Base-by-base conservation (phyloP, 352 stramenopile species). In the Pythium brassicae region DNA sequence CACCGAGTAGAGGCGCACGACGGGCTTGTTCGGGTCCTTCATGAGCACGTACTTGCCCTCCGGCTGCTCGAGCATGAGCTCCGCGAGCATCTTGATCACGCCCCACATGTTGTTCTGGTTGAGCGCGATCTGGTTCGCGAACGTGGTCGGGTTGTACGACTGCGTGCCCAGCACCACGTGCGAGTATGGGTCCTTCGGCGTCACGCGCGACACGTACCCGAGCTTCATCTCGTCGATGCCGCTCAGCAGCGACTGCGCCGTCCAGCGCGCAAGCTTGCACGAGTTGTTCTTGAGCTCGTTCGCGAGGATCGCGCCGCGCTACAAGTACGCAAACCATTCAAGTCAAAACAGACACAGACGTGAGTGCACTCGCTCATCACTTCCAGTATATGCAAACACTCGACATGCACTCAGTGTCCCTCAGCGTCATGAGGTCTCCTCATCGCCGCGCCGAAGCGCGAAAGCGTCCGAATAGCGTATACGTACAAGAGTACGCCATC, bases 221-320 rank as follows among this genome's bases (percentile, higher is more conserved):
- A 99, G 79, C 82, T 98, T 98, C 93, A 99, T 99, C 71, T 98
- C 87, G 68, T 98, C 94, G 26, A 97, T 91, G 52, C 95, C 96
- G 9, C 93, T 81, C 57, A 99, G 74, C 20, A 99, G 74, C 19
- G 94, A 94, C 76, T 99, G 94, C 19, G 96, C 96, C 22, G 94
- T 98, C 96, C 96, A 99, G 73, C 98, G 98, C 53, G 95, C 96
- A 47, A 99, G 70, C 74, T 99, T 99, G 82, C 86, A 97, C 42
- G 89, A 92, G 72, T 99, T 99, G 78, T 99, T 99, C 89, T 99
- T 99, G 49, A 99, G 80, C 76, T 99, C 97, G 55, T 96, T 98
- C 5, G 95, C 96, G 27, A 99, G 71, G 25, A 99, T 95, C 42
- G 96, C 93, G 71, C 96, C 97, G 58, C 92, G 84, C 82, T 99